Evolutionary conservation across 1,139 yeast species (phyloP), one percentile per base, ranked within the genome.

Genomic region (Suhomyces atakaporum): DNA sequence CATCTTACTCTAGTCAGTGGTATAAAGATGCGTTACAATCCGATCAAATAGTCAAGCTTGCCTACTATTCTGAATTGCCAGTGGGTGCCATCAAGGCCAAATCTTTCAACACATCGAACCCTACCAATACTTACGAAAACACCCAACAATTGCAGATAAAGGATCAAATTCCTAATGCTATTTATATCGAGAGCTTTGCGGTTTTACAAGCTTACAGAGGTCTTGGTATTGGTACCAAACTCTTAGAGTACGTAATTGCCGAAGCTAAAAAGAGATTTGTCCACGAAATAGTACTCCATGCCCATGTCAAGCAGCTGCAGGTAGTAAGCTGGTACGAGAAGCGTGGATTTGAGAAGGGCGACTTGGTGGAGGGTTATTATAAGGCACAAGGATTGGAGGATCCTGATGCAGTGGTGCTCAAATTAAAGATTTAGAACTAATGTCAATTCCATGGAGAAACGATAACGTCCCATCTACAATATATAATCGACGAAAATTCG

Each of bases 51-150:
- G 64, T 59, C 18, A 62, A 63, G 44, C 46, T 72, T 39, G 86
- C 82, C 2, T 81, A 60, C 57, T 78, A 69, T 53, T 71, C 80
- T 11, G 88, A 80, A 46, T 63, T 79, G 10, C 86, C 94, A 9
- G 88, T 86, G 4, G 95, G 90, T 3, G 82, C 80, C 2, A 64
- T 85, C 22, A 77, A 73, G 46, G 80, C 80, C 25, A 73, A 73
- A 46, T 54, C 72, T 3, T 53, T 75, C 43, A 63, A 60, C 44
- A 54, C 64, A 7, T 37, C 55, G 8, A 62, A 58, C 27, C 56
- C 51, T 23, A 45, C 54, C 12, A 44, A 42, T 13, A 42, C 45
- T 15, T 61, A 56, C 35, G 67, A 65, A 30, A 47, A 45, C 10
- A 48, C 56, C 20, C 57, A 55, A 28, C 54, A 53, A 25, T 49